Base-by-base conservation (phyloP, 2,329 filamentous ascomycete species). In the Bipolaris cookei region DNA sequence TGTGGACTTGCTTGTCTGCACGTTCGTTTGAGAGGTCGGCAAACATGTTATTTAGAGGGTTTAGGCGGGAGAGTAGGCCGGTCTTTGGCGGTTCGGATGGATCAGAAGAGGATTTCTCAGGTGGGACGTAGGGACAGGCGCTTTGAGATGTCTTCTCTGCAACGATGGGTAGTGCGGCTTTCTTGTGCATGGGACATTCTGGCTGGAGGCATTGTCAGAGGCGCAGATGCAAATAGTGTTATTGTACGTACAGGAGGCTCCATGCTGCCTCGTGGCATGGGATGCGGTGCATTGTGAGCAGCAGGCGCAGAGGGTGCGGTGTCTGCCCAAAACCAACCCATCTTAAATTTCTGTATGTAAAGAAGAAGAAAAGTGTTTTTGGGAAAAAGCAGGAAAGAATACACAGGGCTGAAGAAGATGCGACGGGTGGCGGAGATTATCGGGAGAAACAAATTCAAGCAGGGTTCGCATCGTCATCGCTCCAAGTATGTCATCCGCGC, bases 41-140 rank as follows among this genome's bases (percentile, higher is more conserved):
- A 76, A 96, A 96, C 94, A 99, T 99, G 82, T 94, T 97, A 81
- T 99, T 99, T 51, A 99, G 83, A 4, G 88, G 88, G 68, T 91
- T 91, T 41, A 90, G 79, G 68, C 84, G 88, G n/a, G 87, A 86
- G 54, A 88, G 79, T 37, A 84, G 83, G 0, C 86, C 85, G 39
- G 78, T 74, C 51, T 69, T 73, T 25, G 72, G 63, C n/a, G 66
- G 59, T 74, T 62, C 23, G 6, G 69, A 66, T 38, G 70, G 51
- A 5, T 72, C 71, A 54, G 78, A 77, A 60, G 66, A 57, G 49
- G 45, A 51, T 23, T 59, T 55, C 13, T 58, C 55, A 20, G 83
- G 81, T 54, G 83, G 74, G 21, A 75, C 71, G 56, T 76, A 76
- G 30, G 82, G 79, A 54, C 84, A 84, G 64, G 83, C 83, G 66